Conservation (phyloP, 176 grass and related monocot species). For the Dactylis glomerata region DNA sequence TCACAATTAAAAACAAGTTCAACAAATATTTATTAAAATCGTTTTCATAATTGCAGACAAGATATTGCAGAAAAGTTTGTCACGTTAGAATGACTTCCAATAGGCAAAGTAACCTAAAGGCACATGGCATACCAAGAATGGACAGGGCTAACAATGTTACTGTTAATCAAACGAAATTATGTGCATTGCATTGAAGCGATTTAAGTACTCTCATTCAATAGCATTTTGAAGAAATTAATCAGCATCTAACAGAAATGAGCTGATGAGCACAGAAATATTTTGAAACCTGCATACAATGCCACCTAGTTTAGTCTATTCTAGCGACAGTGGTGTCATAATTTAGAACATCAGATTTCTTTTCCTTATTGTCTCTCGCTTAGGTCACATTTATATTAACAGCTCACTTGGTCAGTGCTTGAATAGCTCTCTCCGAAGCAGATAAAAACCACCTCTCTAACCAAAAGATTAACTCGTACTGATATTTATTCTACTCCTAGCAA, state of each 20-base stretch:
- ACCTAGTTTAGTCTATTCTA: not conserved
- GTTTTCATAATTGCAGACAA: not conserved
- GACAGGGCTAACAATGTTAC: not conserved
- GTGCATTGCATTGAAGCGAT: not conserved
- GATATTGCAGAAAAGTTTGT: not conserved
- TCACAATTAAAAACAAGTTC: slow-evolving; percentile 16
- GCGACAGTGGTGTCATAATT: not conserved
- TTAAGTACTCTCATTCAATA: not conserved
- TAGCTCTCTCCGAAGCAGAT: not conserved
- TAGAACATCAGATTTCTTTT: not conserved
- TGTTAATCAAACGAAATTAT: slow-evolving; percentile 1
- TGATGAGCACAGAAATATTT: not conserved
- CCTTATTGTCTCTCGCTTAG: not conserved
- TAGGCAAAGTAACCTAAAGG: not conserved
- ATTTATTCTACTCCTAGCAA: not conserved
- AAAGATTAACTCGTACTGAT: not conserved
- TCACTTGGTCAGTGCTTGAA: not conserved
- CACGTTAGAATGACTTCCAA: slow-evolving; percentile 1
- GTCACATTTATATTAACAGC: not conserved
- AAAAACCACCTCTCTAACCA: not conserved
- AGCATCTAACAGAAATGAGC: not conserved
- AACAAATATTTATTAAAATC: slow-evolving; percentile 2
- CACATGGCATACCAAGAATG: not conserved
- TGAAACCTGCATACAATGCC: not conserved
- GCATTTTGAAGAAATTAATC: not conserved